Evolutionary conservation across 257 asterid species (phyloP), one percentile per base, ranked within the genome.

Genomic region (Nicotiana attenuata): DNA sequence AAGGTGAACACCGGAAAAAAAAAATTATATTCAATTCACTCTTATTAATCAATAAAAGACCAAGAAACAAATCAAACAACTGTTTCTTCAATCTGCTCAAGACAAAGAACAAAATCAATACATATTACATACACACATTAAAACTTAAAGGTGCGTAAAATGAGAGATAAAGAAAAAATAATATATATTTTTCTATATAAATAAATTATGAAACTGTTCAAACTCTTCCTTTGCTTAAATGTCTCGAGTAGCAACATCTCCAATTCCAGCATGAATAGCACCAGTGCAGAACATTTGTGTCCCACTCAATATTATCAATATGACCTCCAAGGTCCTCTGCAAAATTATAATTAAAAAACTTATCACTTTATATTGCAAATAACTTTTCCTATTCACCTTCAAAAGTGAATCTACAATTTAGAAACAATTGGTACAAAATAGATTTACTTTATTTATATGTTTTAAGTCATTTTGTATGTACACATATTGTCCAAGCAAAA

Each of bases 251-350:
- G 45, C 69, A 24, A 78, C 88, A 56, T 80, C 88, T 80, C 35
- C 78, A 82, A 90, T 80, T 53, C 95, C 93, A 26, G 85, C 84
- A 83, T 89, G 88, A 81, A 96, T 91, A 14, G 97, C 97, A 80
- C 82, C 90, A 0, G 92, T 89, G 87, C 89, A 92, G 68, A 92
- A 85, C 65, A 96, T 81, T 79, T 93, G 99, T 81, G 97, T 90
- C 56, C 93, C 98, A 29, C 96, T 86, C 87, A 94, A 60, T 68
- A 94, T 57, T 86, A 96, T 91, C 90, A 96, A 45, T 3, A 96
- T 19, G 22, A 80, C 82, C 91, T 96, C 98, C 93, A 96, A 87
- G 29, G 91, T 80, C 89, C 98, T 90, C 98, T 96, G 89, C 28
- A 78, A 63, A 24, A 28, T 41, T 15, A 67, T 41, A 0, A 73